A percentile compares a stretch with the other conserved stretches of the same genome.
phyloP scores from a whole-genome alignment of 176 grass and related monocot genomes.

The Oryza coarctata region DNA sequence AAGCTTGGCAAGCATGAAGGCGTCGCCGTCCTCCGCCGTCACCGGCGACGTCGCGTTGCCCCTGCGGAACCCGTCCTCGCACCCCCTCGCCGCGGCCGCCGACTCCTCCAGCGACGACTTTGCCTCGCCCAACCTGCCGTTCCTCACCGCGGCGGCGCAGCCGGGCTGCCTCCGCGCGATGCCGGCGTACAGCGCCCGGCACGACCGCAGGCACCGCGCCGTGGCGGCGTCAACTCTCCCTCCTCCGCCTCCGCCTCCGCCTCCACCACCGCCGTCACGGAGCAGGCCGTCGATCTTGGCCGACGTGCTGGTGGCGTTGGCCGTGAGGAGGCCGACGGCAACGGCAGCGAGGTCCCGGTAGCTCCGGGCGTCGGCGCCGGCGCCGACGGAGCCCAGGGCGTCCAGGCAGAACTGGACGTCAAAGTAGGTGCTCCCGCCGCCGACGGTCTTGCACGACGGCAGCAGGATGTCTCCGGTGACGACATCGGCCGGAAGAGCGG shows the following conservation, averaged over 20 bases:
- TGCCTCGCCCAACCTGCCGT: background rate
- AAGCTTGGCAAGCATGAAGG: slow-evolving; percentile 38
- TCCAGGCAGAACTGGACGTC: slow-evolving; percentile 13
- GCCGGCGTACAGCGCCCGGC: slow-evolving; percentile 5
- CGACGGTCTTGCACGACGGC: slow-evolving; percentile 29
- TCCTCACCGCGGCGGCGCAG: background rate
- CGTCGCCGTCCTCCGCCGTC: background rate
- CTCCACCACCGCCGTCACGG: too few species aligned
- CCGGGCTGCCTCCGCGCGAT: background rate
- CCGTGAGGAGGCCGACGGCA: slow-evolving; percentile 7
- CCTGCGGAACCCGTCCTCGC: slow-evolving; percentile 11
- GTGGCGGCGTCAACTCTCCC: background rate
- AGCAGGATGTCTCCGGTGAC: background rate
- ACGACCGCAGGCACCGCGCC: slow-evolving; percentile 9
- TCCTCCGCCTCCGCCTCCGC: too few species aligned
- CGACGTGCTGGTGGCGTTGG: slow-evolving; percentile 37
- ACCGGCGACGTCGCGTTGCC: background rate
- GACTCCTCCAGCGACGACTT: background rate
- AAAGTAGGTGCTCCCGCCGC: slow-evolving; percentile 25
- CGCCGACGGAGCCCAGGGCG: slow-evolving; percentile 20
- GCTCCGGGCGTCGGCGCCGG: background rate
- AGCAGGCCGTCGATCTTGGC: slow-evolving; percentile 30
- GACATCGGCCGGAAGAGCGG: background rate
- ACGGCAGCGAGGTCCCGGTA: background rate
- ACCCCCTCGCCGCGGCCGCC: background rate